Evolutionary conservation across 2,329 filamentous ascomycete genomes (phyloP).

Genomic region (Pochonia chlamydosporia): DNA sequence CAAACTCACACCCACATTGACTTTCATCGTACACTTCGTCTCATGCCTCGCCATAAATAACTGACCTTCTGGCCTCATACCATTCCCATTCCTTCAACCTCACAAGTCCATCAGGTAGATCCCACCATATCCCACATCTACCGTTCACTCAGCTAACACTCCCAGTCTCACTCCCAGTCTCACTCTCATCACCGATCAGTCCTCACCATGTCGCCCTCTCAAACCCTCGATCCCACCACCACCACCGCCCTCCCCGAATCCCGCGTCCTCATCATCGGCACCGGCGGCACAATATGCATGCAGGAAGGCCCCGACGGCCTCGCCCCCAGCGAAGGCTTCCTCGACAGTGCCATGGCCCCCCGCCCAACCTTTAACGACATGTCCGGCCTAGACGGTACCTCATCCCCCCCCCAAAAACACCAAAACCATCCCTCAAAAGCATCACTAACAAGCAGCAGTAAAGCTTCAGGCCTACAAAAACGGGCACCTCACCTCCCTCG

Average conservation of each 20-base stretch:
- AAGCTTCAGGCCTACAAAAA: constrained; percentile 46
- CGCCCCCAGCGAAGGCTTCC: constrained; percentile 72
- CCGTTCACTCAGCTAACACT: too few relatives aligned
- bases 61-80: too few relatives aligned
- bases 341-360: constrained; percentile 75
- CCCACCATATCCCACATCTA: too few relatives aligned
- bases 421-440: too few relatives aligned
- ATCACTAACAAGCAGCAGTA: constrained; percentile 23
- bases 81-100: too few relatives aligned
- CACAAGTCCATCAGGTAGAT: too few relatives aligned
- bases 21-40: too few relatives aligned
- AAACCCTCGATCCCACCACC: neutral
- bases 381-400: constrained; percentile 16
- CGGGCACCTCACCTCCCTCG: constrained; percentile 46
- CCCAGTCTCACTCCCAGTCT: neutral
- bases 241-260: constrained; percentile 56
- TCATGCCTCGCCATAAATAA: too few relatives aligned
- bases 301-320: constrained; percentile 73
- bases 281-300: constrained; percentile 90
- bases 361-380: constrained; percentile 79
- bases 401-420: neutral
- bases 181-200: neutral
- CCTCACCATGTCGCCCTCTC: constrained; percentile 13
- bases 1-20: too few relatives aligned
- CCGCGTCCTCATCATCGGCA: constrained; percentile 83